Evolutionary conservation across 768 basidiomycete genomes (phyloP).

Genomic region (Gautieria morchelliformis): DNA sequence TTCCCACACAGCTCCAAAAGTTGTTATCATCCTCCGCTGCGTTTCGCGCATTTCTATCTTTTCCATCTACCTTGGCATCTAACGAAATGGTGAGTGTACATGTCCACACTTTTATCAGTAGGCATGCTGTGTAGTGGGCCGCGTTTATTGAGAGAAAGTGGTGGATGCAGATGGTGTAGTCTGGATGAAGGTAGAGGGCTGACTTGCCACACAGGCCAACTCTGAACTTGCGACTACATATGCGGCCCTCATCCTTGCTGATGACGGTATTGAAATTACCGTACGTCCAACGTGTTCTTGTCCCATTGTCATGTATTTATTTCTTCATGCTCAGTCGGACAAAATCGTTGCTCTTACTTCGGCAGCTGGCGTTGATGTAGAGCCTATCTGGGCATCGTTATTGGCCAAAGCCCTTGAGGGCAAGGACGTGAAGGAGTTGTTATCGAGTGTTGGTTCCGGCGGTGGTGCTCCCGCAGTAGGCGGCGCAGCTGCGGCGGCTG

Average conservation of each 20-base stretch:
- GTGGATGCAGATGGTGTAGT: neutral
- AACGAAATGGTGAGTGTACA: neutral
- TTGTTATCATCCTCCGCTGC: neutral
- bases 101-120: neutral
- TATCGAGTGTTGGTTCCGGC: constrained; percentile 91
- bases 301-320: neutral
- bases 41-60: neutral
- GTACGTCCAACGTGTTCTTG: constrained; percentile 38
- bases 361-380: constrained; percentile 79
- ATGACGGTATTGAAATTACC: constrained; percentile 95
- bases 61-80: neutral
- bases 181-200: neutral
- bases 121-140: neutral
- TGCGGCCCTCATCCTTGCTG: constrained; percentile 96
- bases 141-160: neutral
- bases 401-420: constrained; percentile 98
- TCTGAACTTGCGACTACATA: constrained; percentile 88
- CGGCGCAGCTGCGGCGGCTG: constrained; percentile 39
- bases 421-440: constrained; percentile 92
- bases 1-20: neutral
- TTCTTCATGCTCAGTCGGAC: constrained; percentile 54
- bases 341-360: constrained; percentile 80
- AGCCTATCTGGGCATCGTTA: constrained; percentile 95
- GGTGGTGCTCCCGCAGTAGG: constrained; percentile 75
- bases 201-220: constrained; percentile 31